These are phyloP conservation scores for Cinnamomum chago DNA, from an alignment of 164 flowering plant genomes.

Conservation along the genomic window DNA sequence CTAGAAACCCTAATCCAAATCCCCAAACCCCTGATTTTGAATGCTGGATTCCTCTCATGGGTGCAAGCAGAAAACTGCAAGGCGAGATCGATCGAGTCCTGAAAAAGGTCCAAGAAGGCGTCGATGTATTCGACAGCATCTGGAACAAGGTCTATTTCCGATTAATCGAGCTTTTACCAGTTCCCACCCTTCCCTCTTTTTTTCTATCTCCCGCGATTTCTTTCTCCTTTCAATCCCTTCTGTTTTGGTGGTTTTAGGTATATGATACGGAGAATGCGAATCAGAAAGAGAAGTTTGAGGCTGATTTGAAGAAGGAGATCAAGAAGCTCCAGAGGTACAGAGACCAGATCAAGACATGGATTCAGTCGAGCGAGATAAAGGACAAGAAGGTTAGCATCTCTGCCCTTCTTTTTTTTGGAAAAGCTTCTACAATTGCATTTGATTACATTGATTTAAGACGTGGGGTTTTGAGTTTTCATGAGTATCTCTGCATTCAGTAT, in stretches of 20 bases:
- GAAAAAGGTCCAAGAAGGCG: slow-evolving; percentile 98
- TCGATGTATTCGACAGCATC: slow-evolving; percentile 91
- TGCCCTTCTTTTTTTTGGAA: background rate
- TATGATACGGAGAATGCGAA: slow-evolving; percentile 96
- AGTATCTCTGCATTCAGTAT: no score
- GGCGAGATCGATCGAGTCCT: slow-evolving; percentile 99
- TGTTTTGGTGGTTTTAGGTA: slow-evolving; percentile 45
- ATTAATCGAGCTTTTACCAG: no score
- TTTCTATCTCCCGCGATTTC: background rate
- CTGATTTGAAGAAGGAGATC: slow-evolving; percentile 98
- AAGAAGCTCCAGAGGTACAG: slow-evolving; percentile 96
- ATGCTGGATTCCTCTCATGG: slow-evolving; percentile 48
- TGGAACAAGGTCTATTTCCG: slow-evolving; percentile 83
- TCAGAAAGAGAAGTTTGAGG: slow-evolving; percentile 99
- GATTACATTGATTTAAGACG: background rate
- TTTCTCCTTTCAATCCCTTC: background rate
- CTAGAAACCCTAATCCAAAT: background rate
- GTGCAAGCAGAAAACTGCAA: slow-evolving; percentile 95
- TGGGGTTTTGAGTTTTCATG: no score
- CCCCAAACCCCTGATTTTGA: background rate
- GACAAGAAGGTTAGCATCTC: slow-evolving; percentile 72
- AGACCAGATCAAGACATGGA: slow-evolving; percentile 99
- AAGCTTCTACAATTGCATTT: background rate
- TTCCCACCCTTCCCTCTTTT: no score
- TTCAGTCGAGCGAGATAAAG: slow-evolving; percentile 96